Conservation (phyloP, 805 yeast genomes). For the Ogataea degrootiae region DNA sequence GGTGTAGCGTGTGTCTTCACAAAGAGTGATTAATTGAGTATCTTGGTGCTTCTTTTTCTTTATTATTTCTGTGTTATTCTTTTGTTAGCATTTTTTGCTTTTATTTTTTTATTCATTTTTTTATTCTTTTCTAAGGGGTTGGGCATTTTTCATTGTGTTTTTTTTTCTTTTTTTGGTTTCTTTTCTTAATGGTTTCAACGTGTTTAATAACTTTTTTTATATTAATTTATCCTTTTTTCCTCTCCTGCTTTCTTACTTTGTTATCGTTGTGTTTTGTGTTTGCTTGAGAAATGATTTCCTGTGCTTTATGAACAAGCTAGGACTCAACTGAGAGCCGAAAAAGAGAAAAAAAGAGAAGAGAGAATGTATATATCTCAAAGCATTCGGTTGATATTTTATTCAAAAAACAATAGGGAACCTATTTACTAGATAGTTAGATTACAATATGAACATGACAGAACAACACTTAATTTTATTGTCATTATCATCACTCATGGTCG, state of each 20-base stretch:
- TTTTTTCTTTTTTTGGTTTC: constrained; percentile 5
- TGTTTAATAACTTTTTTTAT: constrained; percentile 7
- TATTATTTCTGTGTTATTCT: neutral
- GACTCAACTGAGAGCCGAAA: neutral
- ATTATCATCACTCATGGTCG: too few species aligned
- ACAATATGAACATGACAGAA: too few species aligned
- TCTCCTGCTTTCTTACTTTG: neutral
- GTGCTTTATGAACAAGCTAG: constrained; percentile 1
- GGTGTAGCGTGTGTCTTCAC: neutral
- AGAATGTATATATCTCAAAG: too few species aligned
- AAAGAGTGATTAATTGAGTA: neutral
- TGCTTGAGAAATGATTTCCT: neutral
- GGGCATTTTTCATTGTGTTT: constrained; percentile 11
- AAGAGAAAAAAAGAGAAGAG: too few species aligned
- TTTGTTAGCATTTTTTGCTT: neutral
- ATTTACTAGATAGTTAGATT: too few species aligned
- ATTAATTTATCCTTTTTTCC: neutral
- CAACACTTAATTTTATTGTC: too few species aligned
- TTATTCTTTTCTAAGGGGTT: constrained; percentile 7
- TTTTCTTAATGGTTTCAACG: constrained; percentile 12
- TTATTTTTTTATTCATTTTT: neutral
- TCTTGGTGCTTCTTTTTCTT: neutral
- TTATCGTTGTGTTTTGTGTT: neutral
- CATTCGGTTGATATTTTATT: too few species aligned
- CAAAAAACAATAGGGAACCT: too few species aligned